phyloP scores from a whole-genome alignment of 2,329 filamentous ascomycete species.

The Aspergillus amoenus region DNA sequence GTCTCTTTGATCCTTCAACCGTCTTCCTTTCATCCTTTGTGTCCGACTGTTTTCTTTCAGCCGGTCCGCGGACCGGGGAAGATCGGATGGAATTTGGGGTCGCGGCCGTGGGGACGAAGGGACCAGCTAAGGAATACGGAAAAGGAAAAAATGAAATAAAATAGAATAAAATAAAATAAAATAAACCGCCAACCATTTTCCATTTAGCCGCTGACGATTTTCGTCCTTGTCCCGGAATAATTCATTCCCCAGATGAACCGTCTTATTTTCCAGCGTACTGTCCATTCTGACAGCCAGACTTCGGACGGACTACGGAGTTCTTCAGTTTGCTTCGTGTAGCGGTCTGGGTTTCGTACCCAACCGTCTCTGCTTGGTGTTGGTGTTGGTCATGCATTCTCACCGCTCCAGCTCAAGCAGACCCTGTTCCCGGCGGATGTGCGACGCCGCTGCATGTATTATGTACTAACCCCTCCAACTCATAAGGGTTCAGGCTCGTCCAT shows the following conservation, averaged over 20 bases:
- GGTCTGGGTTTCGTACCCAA: slow-evolving; percentile 1
- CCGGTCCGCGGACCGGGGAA: slow-evolving; percentile 24
- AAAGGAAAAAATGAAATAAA: neutral
- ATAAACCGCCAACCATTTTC: neutral
- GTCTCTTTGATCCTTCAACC: neutral
- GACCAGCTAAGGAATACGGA: neutral
- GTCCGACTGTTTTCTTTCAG: neutral
- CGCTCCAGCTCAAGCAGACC: neutral
- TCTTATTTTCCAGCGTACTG: too few relatives aligned
- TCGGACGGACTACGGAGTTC: too few relatives aligned
- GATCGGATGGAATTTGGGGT: slow-evolving; percentile 21
- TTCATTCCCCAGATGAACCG: neutral
- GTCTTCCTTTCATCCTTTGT: slow-evolving; percentile 4
- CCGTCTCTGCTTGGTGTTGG: neutral
- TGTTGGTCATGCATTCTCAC: slow-evolving; percentile 3
- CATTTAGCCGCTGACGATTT: neutral
- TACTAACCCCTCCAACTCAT: neutral
- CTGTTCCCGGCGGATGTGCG: slow-evolving; percentile 1
- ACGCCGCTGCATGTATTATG: slow-evolving; percentile 4
- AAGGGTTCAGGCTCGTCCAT: neutral
- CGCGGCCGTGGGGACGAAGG: too few relatives aligned
- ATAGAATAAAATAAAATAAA: neutral
- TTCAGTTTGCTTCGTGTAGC: neutral
- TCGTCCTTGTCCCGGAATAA: neutral
- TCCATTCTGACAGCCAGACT: too few relatives aligned